Conservation (phyloP, 2,329 filamentous ascomycete genomes). For the Aspergillus jensenii region DNA sequence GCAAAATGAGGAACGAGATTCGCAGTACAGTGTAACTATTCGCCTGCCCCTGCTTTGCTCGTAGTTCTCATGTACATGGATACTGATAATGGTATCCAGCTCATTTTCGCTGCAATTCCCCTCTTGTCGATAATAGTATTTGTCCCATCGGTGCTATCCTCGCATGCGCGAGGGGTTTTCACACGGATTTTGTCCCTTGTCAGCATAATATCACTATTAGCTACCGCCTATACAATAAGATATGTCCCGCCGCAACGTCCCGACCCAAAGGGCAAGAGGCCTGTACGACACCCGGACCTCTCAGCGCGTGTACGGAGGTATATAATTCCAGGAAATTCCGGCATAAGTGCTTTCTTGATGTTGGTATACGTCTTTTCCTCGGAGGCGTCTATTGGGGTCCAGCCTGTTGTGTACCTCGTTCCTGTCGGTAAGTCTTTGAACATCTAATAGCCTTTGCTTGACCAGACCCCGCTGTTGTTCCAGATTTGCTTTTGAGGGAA, state of each 20-base stretch:
- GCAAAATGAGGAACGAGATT: constrained; percentile 40
- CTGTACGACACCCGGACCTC: constrained; percentile 22
- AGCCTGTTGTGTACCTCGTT: constrained; percentile 34
- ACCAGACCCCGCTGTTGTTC: not conserved
- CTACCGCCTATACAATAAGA: constrained; percentile 40
- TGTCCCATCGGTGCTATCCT: constrained; percentile 30
- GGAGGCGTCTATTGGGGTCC: constrained; percentile 17
- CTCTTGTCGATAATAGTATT: constrained; percentile 32
- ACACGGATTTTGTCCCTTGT: constrained; percentile 32
- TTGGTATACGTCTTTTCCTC: constrained; percentile 26
- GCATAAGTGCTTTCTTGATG: constrained; percentile 30
- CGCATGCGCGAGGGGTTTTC: constrained; percentile 14
- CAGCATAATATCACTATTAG: constrained; percentile 36
- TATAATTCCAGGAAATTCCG: constrained; percentile 28
- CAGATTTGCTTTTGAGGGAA: constrained; percentile 13
- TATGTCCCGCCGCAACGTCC: constrained; percentile 25
- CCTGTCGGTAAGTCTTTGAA: constrained; percentile 36
- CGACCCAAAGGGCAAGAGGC: constrained; percentile 32
- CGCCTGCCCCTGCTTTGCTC: constrained; percentile 1
- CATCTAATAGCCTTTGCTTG: not conserved
- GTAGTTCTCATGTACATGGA: not conserved
- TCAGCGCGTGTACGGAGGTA: constrained; percentile 21
- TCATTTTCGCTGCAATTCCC: constrained; percentile 40
- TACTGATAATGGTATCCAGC: constrained; percentile 17
- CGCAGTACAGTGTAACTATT: constrained; percentile 39